These are phyloP conservation scores for Castanospermum australe DNA, from an alignment of 306 rosid species.

Conservation along the genomic window DNA sequence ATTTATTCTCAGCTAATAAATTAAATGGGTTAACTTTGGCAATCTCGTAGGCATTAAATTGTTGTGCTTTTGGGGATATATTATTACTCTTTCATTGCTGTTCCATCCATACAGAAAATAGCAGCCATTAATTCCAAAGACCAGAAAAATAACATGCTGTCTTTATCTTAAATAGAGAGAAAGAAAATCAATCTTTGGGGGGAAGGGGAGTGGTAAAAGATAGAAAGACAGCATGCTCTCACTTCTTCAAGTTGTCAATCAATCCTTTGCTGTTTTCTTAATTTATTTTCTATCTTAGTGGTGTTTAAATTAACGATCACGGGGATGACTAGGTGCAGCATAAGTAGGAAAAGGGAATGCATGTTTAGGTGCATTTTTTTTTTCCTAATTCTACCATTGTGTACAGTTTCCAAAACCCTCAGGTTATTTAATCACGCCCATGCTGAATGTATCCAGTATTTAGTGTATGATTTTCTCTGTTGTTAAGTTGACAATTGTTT, in stretches of 20 bases:
- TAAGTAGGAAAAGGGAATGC: not conserved
- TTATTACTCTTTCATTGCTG: not conserved
- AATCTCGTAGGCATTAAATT: conserved; percentile 16
- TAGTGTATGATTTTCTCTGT: conserved; percentile 7
- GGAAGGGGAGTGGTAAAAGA: not conserved
- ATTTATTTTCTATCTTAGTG: not conserved
- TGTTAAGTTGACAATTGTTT: conserved; percentile 5
- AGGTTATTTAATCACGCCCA: not conserved
- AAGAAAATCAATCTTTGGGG: not conserved
- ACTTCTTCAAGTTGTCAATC: conserved; percentile 10
- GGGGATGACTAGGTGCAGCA: not conserved
- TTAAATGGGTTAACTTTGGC: conserved; percentile 9
- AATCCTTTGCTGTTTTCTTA: not conserved
- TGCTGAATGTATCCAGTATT: conserved; percentile 11
- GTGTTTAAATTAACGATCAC: not conserved
- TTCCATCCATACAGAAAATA: conserved; percentile 16
- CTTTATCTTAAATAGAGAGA: not conserved
- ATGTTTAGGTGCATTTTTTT: not conserved
- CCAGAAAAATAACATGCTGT: conserved; percentile 1
- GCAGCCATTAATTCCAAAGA: not conserved
- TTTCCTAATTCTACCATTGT: not conserved
- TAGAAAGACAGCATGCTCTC: not conserved
- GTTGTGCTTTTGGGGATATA: conserved; percentile 1
- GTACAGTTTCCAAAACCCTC: conserved; percentile 4
- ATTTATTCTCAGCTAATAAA: conserved; percentile 25